Conservation (phyloP, 2,329 filamentous ascomycete genomes). For the Pseudogymnoascus sp. region DNA sequence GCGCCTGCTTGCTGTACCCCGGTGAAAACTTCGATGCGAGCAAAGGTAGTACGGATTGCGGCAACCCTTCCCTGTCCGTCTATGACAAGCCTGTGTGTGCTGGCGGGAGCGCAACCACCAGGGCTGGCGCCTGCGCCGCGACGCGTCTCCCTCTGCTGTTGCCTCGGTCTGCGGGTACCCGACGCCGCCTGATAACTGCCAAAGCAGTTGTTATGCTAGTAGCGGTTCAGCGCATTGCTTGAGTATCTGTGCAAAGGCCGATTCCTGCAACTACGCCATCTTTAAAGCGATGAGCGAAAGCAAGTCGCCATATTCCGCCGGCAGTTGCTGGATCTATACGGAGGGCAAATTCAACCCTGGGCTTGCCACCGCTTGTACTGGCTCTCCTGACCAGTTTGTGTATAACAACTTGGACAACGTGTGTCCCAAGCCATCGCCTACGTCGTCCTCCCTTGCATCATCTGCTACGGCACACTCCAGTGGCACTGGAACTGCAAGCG, state of each 20-base stretch:
- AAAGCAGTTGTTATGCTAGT: background rate
- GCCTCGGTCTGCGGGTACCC: background rate
- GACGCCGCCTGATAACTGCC: background rate
- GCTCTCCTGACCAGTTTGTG: background rate
- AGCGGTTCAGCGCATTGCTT: background rate
- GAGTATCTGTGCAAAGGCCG: background rate
- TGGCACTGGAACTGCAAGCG: background rate
- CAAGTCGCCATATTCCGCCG: background rate
- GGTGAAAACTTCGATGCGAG: background rate
- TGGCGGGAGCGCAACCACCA: background rate
- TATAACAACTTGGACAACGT: background rate
- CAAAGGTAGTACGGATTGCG: background rate
- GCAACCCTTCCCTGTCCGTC: background rate
- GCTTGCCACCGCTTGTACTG: background rate
- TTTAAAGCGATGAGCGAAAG: background rate
- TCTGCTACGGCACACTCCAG: background rate
- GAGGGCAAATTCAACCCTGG: background rate
- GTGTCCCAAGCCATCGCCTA: background rate
- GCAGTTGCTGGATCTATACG: background rate
- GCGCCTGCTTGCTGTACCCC: background rate
- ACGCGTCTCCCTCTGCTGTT: background rate
- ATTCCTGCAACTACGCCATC: background rate
- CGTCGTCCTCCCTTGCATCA: background rate
- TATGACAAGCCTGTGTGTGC: background rate
- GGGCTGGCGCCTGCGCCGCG: background rate